Evolutionary conservation across 305 asterid genomes (phyloP).

Genomic region (Ajuga reptans): DNA sequence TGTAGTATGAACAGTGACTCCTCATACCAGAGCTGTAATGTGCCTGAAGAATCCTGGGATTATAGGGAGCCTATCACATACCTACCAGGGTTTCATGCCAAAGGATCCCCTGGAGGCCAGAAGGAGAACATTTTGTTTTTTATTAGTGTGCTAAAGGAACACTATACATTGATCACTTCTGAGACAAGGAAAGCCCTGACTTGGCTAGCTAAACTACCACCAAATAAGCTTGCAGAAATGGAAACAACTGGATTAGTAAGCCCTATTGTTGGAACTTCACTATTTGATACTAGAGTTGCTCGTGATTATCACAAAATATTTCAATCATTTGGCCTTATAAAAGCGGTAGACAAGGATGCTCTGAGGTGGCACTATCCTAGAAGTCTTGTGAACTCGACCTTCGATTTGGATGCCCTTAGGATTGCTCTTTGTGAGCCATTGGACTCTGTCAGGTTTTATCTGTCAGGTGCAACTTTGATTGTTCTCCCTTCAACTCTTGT

Average conservation of each 20-base stretch:
- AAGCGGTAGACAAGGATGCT: conserved; percentile 48
- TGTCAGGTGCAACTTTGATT: conserved; percentile 81
- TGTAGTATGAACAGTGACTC: conserved; percentile 86
- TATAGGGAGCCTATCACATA: conserved; percentile 47
- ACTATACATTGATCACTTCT: conserved; percentile 42
- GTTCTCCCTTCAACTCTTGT: conserved; percentile 90
- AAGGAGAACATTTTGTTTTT: conserved; percentile 71
- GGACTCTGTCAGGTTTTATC: conserved; percentile 59
- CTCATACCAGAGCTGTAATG: conserved; percentile 53
- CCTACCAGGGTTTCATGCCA: conserved; percentile 71
- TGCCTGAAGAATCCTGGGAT: conserved; percentile 86
- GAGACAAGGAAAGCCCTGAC: conserved; percentile 70
- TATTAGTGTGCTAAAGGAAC: conserved; percentile 66
- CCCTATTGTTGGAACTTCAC: conserved; percentile 52
- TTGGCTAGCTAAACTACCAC: conserved; percentile 86
- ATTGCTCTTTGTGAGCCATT: conserved; percentile 81
- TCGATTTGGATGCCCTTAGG: conserved; percentile 85
- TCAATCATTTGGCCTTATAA: conserved; percentile 79
- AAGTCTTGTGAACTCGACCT: conserved; percentile 56
- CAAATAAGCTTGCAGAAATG: conserved; percentile 66
- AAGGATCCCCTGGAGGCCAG: conserved; percentile 58
- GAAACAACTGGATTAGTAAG: conserved; percentile 78
- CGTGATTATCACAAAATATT: conserved; percentile 68
- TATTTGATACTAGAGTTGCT: conserved; percentile 45
- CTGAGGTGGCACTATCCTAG: conserved; percentile 83